Evolutionary conservation across 768 basidiomycete genomes (phyloP).

Genomic region (Agrocybe pediades): DNA sequence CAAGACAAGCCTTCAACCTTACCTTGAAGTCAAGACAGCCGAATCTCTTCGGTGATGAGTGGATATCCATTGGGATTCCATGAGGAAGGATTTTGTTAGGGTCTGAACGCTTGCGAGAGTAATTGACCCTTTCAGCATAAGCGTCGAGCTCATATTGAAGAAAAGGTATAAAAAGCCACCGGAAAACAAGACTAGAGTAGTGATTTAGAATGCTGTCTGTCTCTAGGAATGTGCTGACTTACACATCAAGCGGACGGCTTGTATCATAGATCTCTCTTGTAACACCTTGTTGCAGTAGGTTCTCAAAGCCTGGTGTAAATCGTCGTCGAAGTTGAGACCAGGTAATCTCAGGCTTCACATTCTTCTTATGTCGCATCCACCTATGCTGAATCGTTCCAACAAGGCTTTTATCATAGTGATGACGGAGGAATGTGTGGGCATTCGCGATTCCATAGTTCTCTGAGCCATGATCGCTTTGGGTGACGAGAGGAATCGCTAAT

Average conservation of each 20-base stretch:
- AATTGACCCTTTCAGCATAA: constrained; percentile 2
- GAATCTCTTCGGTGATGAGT: neutral
- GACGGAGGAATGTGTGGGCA: constrained; percentile 37
- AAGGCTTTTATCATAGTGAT: constrained; percentile 33
- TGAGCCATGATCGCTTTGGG: constrained; percentile 43
- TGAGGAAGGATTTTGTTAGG: constrained; percentile 10
- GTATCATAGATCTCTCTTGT: constrained; percentile 5
- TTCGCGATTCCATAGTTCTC: constrained; percentile 48
- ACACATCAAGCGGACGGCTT: constrained; percentile 4
- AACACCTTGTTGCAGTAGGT: constrained; percentile 31
- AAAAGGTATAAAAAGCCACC: constrained; percentile 13
- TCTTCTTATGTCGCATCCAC: constrained; percentile 32
- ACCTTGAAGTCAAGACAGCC: constrained; percentile 13
- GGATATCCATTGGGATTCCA: constrained; percentile 8
- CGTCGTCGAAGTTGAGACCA: constrained; percentile 34
- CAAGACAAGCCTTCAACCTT: too few relatives aligned
- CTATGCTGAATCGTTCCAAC: constrained; percentile 37
- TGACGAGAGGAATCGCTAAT: constrained; percentile 24
- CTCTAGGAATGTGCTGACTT: neutral
- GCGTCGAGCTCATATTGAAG: constrained; percentile 9
- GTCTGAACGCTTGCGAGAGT: constrained; percentile 1
- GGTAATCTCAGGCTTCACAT: constrained; percentile 38
- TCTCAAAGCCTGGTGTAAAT: constrained; percentile 40
- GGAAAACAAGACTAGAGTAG: constrained; percentile 8
- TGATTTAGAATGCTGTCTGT: neutral